phyloP scores from a whole-genome alignment of 139 green algal genomes.

The Mesostigma viride region DNA sequence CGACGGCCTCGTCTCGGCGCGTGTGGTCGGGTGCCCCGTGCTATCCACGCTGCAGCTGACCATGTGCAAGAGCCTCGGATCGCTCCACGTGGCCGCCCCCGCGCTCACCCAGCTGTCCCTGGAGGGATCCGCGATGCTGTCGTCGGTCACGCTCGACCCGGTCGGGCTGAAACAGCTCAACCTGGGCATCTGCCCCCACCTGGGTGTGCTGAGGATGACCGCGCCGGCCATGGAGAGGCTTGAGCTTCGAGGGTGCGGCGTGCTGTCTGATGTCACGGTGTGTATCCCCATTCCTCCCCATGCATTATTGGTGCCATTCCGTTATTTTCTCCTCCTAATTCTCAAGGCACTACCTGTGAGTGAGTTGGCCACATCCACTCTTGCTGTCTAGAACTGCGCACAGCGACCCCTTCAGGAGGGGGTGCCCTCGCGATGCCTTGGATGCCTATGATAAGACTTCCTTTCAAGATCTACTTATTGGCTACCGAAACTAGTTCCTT shows the following conservation, averaged over 20 bases:
- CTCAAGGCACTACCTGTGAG: too few species aligned
- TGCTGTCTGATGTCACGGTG: too few species aligned
- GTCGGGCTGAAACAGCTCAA: constrained; percentile 15
- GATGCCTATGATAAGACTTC: too few species aligned
- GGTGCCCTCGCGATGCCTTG: too few species aligned
- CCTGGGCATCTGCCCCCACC: constrained; percentile 23
- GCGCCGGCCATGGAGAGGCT: not conserved
- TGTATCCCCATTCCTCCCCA: too few species aligned
- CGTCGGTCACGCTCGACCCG: not conserved
- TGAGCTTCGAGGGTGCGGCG: constrained; percentile 18
- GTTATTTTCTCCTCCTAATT: too few species aligned
- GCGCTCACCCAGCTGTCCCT: not conserved
- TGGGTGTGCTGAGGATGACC: not conserved
- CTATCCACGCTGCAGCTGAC: constrained; percentile 10
- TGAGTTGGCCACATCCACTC: too few species aligned
- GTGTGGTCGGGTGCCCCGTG: not conserved
- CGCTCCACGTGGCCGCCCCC: constrained; percentile 13
- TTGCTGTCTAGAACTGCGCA: too few species aligned
- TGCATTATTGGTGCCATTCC: too few species aligned
- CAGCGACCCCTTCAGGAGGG: too few species aligned
- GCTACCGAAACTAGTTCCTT: too few species aligned
- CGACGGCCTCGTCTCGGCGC: not conserved
- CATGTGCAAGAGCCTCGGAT: constrained; percentile 10
- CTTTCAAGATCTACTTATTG: too few species aligned
- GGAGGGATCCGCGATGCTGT: constrained; percentile 15